Base-by-base conservation (phyloP, 140 eudicot species). In the Eryngium alpinum region DNA sequence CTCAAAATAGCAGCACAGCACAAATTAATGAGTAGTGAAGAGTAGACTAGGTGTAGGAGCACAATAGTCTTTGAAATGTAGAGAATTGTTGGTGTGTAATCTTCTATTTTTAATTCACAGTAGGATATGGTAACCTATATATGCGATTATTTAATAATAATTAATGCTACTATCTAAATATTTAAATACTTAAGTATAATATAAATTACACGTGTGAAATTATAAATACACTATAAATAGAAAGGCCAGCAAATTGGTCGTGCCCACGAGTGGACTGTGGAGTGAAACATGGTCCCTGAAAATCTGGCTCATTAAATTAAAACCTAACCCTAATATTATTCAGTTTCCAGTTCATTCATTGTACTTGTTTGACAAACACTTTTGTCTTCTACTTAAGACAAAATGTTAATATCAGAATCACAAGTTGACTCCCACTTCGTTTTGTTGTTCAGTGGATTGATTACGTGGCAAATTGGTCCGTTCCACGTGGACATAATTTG, bases 221-320 rank as follows among this genome's bases (percentile, higher is more conserved):
- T n/a, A 5, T 27, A 16, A 46, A n/a, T 34, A 1, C 5, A 25
- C 38, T 49, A 33, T 44, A 74, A 75, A 28, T 56, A n/a, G 18
- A 70, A 70, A 70, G 3, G 75, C 77, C 77, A 77, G 81, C 85
- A 63, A 85, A 81, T 34, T 53, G 84, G 88, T 85, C 88, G 85
- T 85, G 88, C 83, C 85, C 83, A 85, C 83, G 77, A 82, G 82
- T 85, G 88, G 88, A 50, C 32, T 15, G 82, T 85, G 88, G 88
- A 50, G 53, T 15, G 51, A 28, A 69, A 77, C 83, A 80, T 28
- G 77, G 83, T 67, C 77, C 83, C 83, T 80, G 83, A 69, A 80
- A 80, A 66, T 80, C 83, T 66, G 83, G 66, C 4, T 67, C 28
- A 80, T 80, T 80, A 27, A 79, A 24, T 78, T 33, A 25, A 34